Conservation (phyloP, 1,139 yeast genomes). For the Yarrowia galli region DNA sequence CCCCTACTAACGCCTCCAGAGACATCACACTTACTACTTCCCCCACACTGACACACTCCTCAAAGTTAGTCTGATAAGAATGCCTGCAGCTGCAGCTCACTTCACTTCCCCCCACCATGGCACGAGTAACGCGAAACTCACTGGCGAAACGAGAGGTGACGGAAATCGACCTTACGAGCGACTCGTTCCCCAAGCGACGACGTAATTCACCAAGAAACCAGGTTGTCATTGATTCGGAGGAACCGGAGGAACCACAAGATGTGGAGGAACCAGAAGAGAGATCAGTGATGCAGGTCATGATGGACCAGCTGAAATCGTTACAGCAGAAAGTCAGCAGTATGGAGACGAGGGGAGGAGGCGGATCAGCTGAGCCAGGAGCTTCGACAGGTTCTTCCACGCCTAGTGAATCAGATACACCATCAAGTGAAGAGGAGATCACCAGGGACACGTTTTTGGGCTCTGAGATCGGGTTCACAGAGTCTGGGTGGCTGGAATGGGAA, state of each 20-base stretch:
- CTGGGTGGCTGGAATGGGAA: background rate
- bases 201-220: background rate
- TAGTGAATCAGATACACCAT: background rate
- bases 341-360: background rate
- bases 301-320: background rate
- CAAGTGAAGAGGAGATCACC: background rate
- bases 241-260: too few relatives aligned
- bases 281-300: conserved; percentile 1
- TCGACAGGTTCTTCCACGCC: too few relatives aligned
- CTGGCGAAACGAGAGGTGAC: background rate
- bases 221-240: background rate
- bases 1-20: too few relatives aligned
- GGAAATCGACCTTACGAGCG: background rate
- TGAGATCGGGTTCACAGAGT: background rate
- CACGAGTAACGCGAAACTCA: background rate
- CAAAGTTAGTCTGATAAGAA: too few relatives aligned
- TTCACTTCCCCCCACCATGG: background rate
- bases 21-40: too few relatives aligned
- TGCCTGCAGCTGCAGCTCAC: too few relatives aligned
- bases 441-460: background rate
- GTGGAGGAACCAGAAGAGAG: background rate
- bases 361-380: too few relatives aligned
- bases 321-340: background rate
- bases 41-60: too few relatives aligned
- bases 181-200: background rate